Evolutionary conservation across 2,329 filamentous ascomycete species (phyloP).

Genomic region (Parasarocladium wereldwijsianum): DNA sequence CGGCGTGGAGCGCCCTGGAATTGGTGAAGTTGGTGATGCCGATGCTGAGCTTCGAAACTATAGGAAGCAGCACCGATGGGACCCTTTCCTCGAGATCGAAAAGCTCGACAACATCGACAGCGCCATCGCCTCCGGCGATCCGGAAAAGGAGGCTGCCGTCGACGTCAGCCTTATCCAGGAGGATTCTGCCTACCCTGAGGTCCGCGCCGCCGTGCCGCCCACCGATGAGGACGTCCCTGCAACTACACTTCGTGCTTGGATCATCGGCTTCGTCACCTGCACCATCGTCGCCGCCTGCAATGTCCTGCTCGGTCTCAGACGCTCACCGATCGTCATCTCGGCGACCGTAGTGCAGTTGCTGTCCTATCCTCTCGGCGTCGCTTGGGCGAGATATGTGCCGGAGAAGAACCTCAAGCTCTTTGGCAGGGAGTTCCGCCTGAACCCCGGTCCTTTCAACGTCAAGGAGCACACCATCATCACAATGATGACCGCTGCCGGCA

Average conservation of each 20-base stretch:
- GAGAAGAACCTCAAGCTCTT: slow-evolving; percentile 15
- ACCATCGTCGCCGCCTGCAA: slow-evolving; percentile 43
- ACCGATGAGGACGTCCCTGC: slow-evolving; percentile 37
- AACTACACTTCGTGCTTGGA: slow-evolving; percentile 46
- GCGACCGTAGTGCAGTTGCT: slow-evolving; percentile 41
- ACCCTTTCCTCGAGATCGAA: slow-evolving; percentile 36
- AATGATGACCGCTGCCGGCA: slow-evolving; percentile 25
- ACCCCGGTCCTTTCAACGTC: slow-evolving; percentile 27
- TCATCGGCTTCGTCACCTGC: slow-evolving; percentile 39
- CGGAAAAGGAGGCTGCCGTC: slow-evolving; percentile 24
- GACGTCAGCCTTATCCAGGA: slow-evolving; percentile 29
- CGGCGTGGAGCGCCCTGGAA: neutral
- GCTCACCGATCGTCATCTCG: slow-evolving; percentile 34
- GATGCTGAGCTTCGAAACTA: slow-evolving; percentile 6
- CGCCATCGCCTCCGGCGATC: slow-evolving; percentile 23
- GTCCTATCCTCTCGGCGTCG: slow-evolving; percentile 29
- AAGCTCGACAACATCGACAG: slow-evolving; percentile 33
- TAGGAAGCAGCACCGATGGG: slow-evolving; percentile 27
- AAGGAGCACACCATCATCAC: slow-evolving; percentile 35
- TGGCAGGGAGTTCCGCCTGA: slow-evolving; percentile 18
- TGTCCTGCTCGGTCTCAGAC: slow-evolving; percentile 33
- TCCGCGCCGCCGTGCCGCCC: slow-evolving; percentile 15
- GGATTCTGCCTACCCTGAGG: slow-evolving; percentile 25
- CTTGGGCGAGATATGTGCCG: slow-evolving; percentile 19
- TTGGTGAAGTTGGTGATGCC: slow-evolving; percentile 3